Evolutionary conservation across 192 early-diverging fungal genomes (phyloP).

Genomic region (Gorgonomyces haynaldii): DNA sequence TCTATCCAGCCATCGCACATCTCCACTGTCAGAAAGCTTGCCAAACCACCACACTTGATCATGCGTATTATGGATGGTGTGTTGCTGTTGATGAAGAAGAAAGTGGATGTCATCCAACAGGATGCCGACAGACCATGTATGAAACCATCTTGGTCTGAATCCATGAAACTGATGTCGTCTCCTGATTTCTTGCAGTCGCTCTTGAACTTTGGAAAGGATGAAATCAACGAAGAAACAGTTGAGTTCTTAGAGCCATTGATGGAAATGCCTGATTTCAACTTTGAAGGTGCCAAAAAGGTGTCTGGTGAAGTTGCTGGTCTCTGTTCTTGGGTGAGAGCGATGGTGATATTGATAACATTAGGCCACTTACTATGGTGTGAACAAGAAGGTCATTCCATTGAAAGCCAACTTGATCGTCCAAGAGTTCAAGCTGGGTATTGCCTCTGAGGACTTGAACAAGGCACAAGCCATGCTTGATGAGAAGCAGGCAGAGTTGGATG

Average conservation of each 20-base stretch:
- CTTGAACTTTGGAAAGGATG: slow-evolving; percentile 48
- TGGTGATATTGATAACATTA: slow-evolving; percentile 16
- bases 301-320: slow-evolving; percentile 55
- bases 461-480: slow-evolving; percentile 47
- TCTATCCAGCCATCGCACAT: slow-evolving; percentile 57
- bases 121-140: slow-evolving; percentile 49
- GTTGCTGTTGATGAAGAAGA: slow-evolving; percentile 41
- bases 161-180: slow-evolving; percentile 49
- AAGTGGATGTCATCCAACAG: slow-evolving; percentile 36
- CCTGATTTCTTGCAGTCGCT: slow-evolving; percentile 48
- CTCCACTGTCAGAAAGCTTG: slow-evolving; percentile 50
- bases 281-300: slow-evolving; percentile 60
- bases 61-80: slow-evolving; percentile 62
- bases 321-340: slow-evolving; percentile 48
- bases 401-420: slow-evolving; percentile 57
- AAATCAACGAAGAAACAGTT: slow-evolving; percentile 55
- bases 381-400: slow-evolving; percentile 55
- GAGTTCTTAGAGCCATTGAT: slow-evolving; percentile 46
- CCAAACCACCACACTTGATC: slow-evolving; percentile 53
- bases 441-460: slow-evolving; percentile 46
- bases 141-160: slow-evolving; percentile 51
- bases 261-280: slow-evolving; percentile 56
- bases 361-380: slow-evolving; percentile 44
- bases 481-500: slow-evolving; percentile 53
- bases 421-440: slow-evolving; percentile 43